Base-by-base conservation (phyloP, 768 basidiomycete species). In the Serendipita vermifera region DNA sequence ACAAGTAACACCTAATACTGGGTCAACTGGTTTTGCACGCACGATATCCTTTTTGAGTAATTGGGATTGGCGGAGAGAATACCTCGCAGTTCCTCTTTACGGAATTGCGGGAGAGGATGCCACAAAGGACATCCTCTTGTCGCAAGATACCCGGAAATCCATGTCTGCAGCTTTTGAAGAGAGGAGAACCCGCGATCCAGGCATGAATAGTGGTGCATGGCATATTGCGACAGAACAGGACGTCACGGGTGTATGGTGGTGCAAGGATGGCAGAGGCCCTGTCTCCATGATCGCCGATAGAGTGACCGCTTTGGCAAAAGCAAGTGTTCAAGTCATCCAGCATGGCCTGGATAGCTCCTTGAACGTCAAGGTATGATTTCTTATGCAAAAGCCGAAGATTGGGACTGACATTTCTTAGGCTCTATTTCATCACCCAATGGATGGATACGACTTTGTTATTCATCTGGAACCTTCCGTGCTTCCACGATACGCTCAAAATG, bases 381-480 rank as follows among this genome's bases (percentile, higher is more conserved):
- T 24, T 62, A 40, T 56, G 59, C 4, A 20, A 39, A 27, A 14
- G 29, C 35, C 56, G 38, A 54, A 14, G 3, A 35, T 53, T 38
- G 32, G 46, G 35, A 33, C 32, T 6, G 40, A 29, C n/a, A 32
- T 6, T 41, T 48, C 43, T 4, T 61, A 94, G 92, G 71, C 77
- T n/a, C 74, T 98, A 54, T 96, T 97, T 71, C 71, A 78, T 7
- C 89, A 94, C 61, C 87, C 92, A 0, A 77, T 79, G 2, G 72
- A 79, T 2, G 86, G 92, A 63, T 99, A 96, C 64, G 85, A 96
- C 62, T 77, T 97, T 61, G 61, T 96, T 5, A 72, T 98, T 32
- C 77, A 85, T 58, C 76, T 98, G 20, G 75, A 91, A 38, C 73
- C 81, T 0, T 53, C 71, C 13, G 67, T 75, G 2, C 68, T 90